Percentiles rank a stretch among this genome's conserved stretches.
These are phyloP conservation scores for Oryza rufipogon DNA, from an alignment of 176 grass and related monocot species.

Conservation along the genomic window DNA sequence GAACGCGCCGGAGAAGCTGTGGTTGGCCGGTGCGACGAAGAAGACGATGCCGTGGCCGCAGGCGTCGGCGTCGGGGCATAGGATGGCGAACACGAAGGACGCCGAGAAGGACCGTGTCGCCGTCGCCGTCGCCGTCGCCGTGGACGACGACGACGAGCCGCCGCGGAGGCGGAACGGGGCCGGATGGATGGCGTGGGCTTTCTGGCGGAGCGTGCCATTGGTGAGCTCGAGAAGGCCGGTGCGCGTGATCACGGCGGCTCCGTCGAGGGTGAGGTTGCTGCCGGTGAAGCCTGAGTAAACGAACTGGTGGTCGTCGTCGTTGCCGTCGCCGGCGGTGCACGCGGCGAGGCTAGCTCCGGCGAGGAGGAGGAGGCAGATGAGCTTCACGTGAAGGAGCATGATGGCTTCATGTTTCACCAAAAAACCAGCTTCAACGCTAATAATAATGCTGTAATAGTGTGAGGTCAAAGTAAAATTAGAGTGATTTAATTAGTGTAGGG, in stretches of 20 bases:
- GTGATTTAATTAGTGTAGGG: too few species aligned
- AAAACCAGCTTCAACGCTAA: too few species aligned
- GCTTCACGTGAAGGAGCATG: not conserved
- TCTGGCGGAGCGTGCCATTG: constrained; percentile 31
- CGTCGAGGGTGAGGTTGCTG: not conserved
- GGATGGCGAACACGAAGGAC: constrained; percentile 33
- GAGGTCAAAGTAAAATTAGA: too few species aligned
- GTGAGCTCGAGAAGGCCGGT: constrained; percentile 25
- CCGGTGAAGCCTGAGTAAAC: constrained; percentile 22
- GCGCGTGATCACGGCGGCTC: not conserved
- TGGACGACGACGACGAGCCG: too few species aligned
- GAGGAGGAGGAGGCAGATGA: constrained; percentile 23
- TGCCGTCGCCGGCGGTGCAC: not conserved
- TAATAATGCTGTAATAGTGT: too few species aligned
- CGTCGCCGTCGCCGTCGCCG: not conserved
- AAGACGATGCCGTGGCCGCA: constrained; percentile 26
- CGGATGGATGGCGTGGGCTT: constrained; percentile 26
- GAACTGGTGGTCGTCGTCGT: constrained; percentile 12
- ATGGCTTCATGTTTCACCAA: not conserved
- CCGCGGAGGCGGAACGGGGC: constrained; percentile 10
- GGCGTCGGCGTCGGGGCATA: not conserved
- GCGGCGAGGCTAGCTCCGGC: not conserved
- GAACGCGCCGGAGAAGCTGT: not conserved
- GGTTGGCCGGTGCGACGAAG: not conserved
- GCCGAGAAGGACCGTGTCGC: constrained; percentile 24